Evolutionary conservation across 495 filamentous ascomycete genomes (phyloP).

Genomic region (Antarctomyces pellizariae): DNA sequence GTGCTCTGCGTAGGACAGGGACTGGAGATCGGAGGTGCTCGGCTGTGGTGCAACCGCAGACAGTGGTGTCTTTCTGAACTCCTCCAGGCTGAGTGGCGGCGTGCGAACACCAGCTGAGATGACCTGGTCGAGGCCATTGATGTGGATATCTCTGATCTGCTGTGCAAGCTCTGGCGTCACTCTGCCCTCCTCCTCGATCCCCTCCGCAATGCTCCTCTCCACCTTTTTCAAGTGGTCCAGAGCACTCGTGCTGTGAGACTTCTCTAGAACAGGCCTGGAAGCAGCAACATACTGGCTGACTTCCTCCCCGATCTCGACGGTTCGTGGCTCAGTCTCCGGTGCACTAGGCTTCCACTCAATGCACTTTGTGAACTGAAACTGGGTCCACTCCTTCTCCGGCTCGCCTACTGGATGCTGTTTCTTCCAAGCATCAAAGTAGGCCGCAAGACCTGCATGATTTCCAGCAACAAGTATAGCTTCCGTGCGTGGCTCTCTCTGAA

Average conservation of each 20-base stretch:
- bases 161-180: constrained; percentile 41
- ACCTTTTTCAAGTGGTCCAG: constrained; percentile 36
- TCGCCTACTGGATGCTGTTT: constrained; percentile 40
- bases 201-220: constrained; percentile 23
- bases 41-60: constrained; percentile 3
- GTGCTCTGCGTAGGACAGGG: constrained; percentile 46
- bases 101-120: constrained; percentile 10
- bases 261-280: constrained; percentile 11
- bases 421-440: constrained; percentile 76
- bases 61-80: too few species aligned
- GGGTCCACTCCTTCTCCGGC: constrained; percentile 58
- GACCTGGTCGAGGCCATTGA: too few species aligned
- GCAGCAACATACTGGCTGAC: too few species aligned
- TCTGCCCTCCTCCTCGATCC: constrained; percentile 27
- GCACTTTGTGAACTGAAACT: constrained; percentile 65
- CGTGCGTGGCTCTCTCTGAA: constrained; percentile 19
- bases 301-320: constrained; percentile 12
- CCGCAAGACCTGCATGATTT: constrained; percentile 43
- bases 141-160: constrained; percentile 21
- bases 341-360: constrained; percentile 64
- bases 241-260: constrained; percentile 24
- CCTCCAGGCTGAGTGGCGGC: constrained; percentile 8
- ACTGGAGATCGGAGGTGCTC: constrained; percentile 27
- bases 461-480: constrained; percentile 19
- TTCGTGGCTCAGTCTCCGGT: constrained; percentile 24